A percentile compares a stretch with the other conserved stretches of the same genome.
Conservation (phyloP, 208 protist species). For the Spongospora subterranea region DNA sequence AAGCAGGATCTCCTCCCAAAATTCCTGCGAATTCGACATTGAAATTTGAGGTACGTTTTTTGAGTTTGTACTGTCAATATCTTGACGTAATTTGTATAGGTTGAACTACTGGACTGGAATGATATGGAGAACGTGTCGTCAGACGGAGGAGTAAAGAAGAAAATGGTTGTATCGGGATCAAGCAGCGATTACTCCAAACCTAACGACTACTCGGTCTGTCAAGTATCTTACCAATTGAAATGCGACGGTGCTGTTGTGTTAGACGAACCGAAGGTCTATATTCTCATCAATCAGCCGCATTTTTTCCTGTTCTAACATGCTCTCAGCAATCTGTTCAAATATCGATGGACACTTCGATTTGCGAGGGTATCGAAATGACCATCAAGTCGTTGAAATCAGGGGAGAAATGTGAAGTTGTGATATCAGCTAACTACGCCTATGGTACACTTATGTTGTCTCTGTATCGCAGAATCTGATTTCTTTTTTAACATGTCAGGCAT, state of each 20-base stretch:
- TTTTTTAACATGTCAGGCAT: no score
- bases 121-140: constrained; percentile 11
- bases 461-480: no score
- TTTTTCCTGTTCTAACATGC: not conserved
- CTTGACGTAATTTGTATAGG: not conserved
- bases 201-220: constrained; percentile 29
- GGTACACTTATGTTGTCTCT: not conserved
- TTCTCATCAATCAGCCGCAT: not conserved
- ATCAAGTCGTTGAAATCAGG: constrained; percentile 43
- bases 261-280: not conserved
- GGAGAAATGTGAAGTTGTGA: not conserved
- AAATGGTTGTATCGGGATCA: not conserved
- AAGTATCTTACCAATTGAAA: not conserved
- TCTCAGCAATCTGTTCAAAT: not conserved
- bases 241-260: not conserved
- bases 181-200: not conserved
- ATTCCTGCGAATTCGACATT: constrained; percentile 69
- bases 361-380: not conserved
- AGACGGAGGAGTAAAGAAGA: constrained; percentile 27
- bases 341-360: not conserved
- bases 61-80: not conserved
- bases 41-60: constrained; percentile 66
- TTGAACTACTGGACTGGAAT: constrained; percentile 51
- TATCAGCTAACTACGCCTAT: not conserved
- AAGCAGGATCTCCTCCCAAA: constrained; percentile 60